Evolutionary conservation across 257 asterid genomes (phyloP).

Genomic region (Fraxinus pennsylvanica): DNA sequence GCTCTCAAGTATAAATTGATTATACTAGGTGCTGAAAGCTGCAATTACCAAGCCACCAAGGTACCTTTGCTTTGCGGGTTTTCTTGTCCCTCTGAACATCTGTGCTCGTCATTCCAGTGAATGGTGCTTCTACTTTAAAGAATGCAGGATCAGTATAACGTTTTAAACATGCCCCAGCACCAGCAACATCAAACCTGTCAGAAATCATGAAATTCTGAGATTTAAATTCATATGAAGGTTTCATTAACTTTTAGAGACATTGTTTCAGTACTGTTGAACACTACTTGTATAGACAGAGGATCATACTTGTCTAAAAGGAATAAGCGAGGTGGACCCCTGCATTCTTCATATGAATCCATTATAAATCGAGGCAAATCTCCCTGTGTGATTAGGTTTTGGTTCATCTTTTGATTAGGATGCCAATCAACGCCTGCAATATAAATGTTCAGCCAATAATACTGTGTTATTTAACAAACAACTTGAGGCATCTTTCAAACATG

Average conservation of each 20-base stretch:
- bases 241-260: not conserved
- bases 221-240: not conserved
- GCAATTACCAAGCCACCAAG: conserved; percentile 45
- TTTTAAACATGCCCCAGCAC: conserved; percentile 95
- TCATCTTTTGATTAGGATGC: conserved; percentile 66
- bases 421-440: conserved; percentile 73
- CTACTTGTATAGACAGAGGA: conserved; percentile 2
- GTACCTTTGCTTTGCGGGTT: conserved; percentile 81
- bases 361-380: conserved; percentile 91
- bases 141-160: conserved; percentile 95
- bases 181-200: conserved; percentile 91
- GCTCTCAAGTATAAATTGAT: not conserved
- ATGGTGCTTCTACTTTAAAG: conserved; percentile 59
- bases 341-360: conserved; percentile 96
- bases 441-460: conserved; percentile 21
- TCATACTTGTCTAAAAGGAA: conserved; percentile 95
- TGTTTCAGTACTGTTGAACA: not conserved
- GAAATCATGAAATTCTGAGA: conserved; percentile 11
- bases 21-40: conserved; percentile 1
- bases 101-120: conserved; percentile 39
- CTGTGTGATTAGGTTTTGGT: conserved; percentile 65
- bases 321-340: conserved; percentile 96
- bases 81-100: conserved; percentile 75
- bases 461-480: conserved; percentile 22
- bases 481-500: conserved; percentile 16